Percentiles rank a stretch among this genome's conserved stretches.
Evolutionary conservation across 2,329 filamentous ascomycete species (phyloP).

Genomic region (Cytospora piceicola): DNA sequence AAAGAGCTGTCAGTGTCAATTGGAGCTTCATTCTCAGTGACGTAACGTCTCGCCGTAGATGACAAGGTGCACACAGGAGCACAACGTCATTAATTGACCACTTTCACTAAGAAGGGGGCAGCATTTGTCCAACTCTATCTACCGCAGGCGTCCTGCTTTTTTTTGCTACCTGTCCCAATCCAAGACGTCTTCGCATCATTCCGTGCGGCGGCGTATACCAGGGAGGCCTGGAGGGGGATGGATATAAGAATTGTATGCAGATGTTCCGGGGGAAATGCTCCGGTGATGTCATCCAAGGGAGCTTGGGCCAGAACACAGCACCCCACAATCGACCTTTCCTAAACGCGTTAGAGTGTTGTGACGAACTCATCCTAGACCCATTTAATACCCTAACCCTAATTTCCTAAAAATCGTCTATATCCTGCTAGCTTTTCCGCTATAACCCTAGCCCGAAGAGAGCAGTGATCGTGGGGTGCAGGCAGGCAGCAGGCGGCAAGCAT

Average conservation of each 20-base stretch:
- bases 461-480: too few species aligned
- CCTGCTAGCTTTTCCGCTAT: background rate
- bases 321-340: slow-evolving; percentile 23
- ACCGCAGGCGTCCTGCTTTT: background rate
- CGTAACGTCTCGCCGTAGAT: background rate
- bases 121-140: background rate
- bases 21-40: background rate
- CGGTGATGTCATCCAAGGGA: slow-evolving; percentile 28
- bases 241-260: background rate
- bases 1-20: background rate
- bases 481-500: too few species aligned
- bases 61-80: background rate
- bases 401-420: too few species aligned
- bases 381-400: background rate
- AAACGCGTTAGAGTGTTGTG: background rate
- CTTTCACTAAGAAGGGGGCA: background rate
- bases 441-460: background rate
- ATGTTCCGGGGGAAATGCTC: slow-evolving; percentile 22
- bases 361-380: background rate
- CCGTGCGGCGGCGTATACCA: background rate
- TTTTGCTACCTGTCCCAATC: too few species aligned
- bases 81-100: slow-evolving; percentile 2
- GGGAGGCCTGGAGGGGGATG: too few species aligned
- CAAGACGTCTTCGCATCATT: background rate
- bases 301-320: slow-evolving; percentile 18